Evolutionary conservation across 2,329 filamentous ascomycete species (phyloP).

Genomic region (Hymenotorrendiella dingleyae): DNA sequence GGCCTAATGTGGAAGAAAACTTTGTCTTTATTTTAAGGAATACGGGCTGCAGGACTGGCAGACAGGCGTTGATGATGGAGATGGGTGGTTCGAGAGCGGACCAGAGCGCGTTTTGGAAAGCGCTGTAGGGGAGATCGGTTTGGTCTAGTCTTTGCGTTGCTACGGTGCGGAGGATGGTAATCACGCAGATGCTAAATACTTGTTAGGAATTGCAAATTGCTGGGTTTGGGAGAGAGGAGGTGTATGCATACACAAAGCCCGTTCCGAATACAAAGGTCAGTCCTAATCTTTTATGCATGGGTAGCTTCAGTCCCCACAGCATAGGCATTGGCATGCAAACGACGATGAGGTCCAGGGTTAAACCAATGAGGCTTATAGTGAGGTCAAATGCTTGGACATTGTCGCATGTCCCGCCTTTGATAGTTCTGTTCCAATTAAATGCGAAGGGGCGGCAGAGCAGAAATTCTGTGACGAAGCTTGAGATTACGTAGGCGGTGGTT

Average conservation of each 20-base stretch:
- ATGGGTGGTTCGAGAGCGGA: neutral
- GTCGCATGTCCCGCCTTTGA: conserved; percentile 2
- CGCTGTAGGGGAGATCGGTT: neutral
- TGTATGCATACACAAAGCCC: neutral
- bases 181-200: neutral
- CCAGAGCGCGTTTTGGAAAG: neutral
- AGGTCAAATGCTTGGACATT: neutral
- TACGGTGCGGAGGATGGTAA: neutral
- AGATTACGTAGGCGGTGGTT: neutral
- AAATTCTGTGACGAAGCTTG: conserved; percentile 1
- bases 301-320: neutral
- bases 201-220: neutral
- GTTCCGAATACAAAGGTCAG: conserved; percentile 1
- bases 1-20: too few relatives aligned
- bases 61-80: conserved; percentile 1
- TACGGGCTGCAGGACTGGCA: neutral
- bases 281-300: neutral
- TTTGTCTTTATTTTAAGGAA: neutral
- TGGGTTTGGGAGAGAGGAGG: too few relatives aligned
- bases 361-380: neutral
- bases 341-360: neutral
- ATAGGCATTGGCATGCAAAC: conserved; percentile 2
- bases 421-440: conserved; percentile 12
- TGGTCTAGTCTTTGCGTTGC: neutral
- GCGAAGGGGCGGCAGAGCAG: conserved; percentile 11